Evolutionary conservation across 345 rosid genomes (phyloP).

Genomic region (Toxicodendron radicans): DNA sequence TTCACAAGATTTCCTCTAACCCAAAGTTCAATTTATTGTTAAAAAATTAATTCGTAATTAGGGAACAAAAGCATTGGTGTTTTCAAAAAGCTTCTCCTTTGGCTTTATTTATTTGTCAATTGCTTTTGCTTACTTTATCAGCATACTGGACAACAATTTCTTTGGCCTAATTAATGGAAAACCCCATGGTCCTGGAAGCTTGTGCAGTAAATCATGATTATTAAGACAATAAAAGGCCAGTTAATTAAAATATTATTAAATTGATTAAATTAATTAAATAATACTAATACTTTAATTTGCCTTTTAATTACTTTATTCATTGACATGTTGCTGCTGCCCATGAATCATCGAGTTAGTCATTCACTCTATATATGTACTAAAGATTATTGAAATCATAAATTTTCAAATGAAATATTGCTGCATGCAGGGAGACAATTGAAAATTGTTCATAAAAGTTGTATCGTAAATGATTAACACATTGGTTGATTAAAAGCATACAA

Average conservation of each 20-base stretch:
- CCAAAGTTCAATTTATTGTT: not conserved
- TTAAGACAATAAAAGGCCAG: not conserved
- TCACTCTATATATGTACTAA: not conserved
- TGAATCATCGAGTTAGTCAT: too few relatives aligned
- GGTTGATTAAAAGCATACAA: too few relatives aligned
- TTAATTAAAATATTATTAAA: not conserved
- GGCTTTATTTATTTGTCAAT: not conserved
- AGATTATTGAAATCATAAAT: not conserved
- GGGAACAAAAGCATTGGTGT: constrained; percentile 7
- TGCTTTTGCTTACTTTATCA: constrained; percentile 10
- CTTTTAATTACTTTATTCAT: not conserved
- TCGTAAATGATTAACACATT: not conserved
- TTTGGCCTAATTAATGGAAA: constrained; percentile 7
- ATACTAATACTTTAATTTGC: not conserved
- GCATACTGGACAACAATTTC: constrained; percentile 9
- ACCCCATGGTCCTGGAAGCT: not conserved
- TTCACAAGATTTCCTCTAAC: not conserved
- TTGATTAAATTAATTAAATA: not conserved
- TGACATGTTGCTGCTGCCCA: too few relatives aligned
- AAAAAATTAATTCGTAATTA: not conserved
- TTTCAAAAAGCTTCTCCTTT: not conserved
- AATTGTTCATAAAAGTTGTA: not conserved
- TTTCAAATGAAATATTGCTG: not conserved
- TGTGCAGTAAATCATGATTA: constrained; percentile 8
- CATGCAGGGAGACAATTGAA: not conserved